Evolutionary conservation across 1,139 yeast genomes (phyloP).

Genomic region (Zygosaccharomyces pseudobailii): DNA sequence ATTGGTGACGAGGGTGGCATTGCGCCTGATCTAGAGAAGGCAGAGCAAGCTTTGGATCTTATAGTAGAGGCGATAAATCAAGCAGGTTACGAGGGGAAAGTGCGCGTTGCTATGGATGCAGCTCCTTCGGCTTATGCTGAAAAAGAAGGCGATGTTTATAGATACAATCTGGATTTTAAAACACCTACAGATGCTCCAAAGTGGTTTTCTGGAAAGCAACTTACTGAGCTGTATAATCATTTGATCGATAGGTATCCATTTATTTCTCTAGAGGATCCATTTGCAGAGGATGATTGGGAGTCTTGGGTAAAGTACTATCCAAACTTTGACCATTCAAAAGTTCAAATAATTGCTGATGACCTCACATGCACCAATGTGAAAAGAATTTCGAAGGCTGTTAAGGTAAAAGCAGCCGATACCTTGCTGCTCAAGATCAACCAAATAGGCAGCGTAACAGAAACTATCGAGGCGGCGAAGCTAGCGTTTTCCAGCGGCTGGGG

Average conservation of each 20-base stretch:
- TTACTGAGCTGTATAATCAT: constrained; percentile 71
- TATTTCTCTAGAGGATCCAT: constrained; percentile 95
- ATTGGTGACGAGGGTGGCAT: constrained; percentile 99
- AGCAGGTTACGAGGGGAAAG: too few relatives aligned
- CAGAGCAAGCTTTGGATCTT: constrained; percentile 92
- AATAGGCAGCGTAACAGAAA: constrained; percentile 88
- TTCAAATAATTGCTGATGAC: constrained; percentile 94
- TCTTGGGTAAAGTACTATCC: constrained; percentile 85
- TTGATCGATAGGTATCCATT: constrained; percentile 88
- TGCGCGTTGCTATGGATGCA: constrained; percentile 79
- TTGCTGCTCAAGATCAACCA: constrained; percentile 91
- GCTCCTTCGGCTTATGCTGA: constrained; percentile 95
- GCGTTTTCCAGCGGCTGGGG: constrained; percentile 93
- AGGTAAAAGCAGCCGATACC: constrained; percentile 87
- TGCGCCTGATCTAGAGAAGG: constrained; percentile 89
- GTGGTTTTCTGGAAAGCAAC: constrained; percentile 83
- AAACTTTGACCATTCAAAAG: constrained; percentile 44
- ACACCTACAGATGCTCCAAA: constrained; percentile 83
- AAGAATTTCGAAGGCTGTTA: constrained; percentile 91
- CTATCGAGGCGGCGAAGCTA: constrained; percentile 86
- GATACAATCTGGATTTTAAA: constrained; percentile 94
- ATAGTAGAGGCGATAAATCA: constrained; percentile 76
- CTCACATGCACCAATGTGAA: constrained; percentile 92
- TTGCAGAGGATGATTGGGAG: constrained; percentile 98
- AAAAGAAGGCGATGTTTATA: constrained; percentile 53